Evolutionary conservation across 1,284 basidiomycete genomes (phyloP).

Genomic region (Naganishia albida): DNA sequence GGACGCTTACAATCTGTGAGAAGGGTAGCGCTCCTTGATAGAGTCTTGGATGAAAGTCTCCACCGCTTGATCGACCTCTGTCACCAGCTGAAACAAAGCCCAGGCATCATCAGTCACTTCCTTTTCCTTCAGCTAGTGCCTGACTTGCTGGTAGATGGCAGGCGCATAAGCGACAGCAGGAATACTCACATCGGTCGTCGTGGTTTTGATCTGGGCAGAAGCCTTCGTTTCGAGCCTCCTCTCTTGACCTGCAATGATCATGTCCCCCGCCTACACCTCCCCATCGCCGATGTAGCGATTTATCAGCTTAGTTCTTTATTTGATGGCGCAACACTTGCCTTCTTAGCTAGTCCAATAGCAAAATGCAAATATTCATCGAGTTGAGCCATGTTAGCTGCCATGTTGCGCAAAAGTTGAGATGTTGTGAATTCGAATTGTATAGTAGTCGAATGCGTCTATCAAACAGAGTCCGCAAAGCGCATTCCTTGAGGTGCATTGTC

Average conservation of each 20-base stretch:
- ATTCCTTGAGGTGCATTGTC: no score
- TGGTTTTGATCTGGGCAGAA: slow-evolving; percentile 22
- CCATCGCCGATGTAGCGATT: no score
- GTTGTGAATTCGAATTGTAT: no score
- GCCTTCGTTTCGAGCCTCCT: slow-evolving; percentile 24
- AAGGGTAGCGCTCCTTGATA: slow-evolving; percentile 69
- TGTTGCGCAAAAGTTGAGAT: no score
- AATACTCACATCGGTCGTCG: slow-evolving; percentile 27
- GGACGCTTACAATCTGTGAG: slow-evolving; percentile 64
- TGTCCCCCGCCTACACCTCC: slow-evolving; percentile 25
- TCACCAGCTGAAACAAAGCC: slow-evolving; percentile 63
- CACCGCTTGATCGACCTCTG: slow-evolving; percentile 89
- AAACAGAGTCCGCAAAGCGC: no score
- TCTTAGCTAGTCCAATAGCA: slow-evolving; percentile 31
- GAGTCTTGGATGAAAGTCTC: slow-evolving; percentile 79
- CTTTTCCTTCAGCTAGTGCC: no score
- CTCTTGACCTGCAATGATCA: slow-evolving; percentile 32
- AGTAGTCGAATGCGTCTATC: no score
- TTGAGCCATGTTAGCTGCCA: slow-evolving; percentile 13
- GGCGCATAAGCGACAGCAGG: no score
- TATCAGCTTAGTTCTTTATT: no score
- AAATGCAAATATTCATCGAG: slow-evolving; percentile 30
- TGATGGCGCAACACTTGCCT: not conserved
- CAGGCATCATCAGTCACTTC: not conserved
- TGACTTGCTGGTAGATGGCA: no score